A percentile compares a stretch with the other conserved stretches of the same genome.
Conservation (phyloP, 129 eudicot species). For the Artemisia annua region DNA sequence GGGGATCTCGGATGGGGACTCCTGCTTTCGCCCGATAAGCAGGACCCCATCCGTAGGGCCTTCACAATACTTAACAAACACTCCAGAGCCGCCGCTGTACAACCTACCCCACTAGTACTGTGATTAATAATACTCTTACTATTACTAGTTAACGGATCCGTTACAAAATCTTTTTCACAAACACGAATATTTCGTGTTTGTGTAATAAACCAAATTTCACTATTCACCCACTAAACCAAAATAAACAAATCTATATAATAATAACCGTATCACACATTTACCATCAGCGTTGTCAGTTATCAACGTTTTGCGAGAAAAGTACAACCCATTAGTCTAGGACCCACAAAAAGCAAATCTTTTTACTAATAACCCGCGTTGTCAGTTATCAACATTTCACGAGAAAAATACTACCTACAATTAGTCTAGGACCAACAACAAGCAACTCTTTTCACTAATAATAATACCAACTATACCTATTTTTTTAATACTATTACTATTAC, state of each 20-base stretch:
- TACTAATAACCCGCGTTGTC: no score
- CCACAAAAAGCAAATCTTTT: no score
- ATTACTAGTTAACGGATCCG: constrained; percentile 86
- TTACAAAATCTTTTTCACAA: constrained; percentile 38
- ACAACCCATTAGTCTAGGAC: no score
- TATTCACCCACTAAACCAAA: constrained; percentile 10
- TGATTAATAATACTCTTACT: constrained; percentile 17
- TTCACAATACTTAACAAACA: constrained; percentile 73
- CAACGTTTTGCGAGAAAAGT: no score
- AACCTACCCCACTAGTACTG: constrained; percentile 46
- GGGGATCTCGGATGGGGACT: constrained; percentile 81
- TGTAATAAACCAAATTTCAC: neutral
- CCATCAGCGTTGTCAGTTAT: no score
- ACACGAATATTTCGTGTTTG: constrained; percentile 35
- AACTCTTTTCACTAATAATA: no score
- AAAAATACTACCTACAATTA: no score
- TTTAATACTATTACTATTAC: constrained; percentile 41
- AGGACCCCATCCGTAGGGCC: constrained; percentile 99
- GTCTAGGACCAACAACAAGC: no score
- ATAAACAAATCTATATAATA: neutral
- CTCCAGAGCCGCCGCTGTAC: constrained; percentile 83
- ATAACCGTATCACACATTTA: no score
- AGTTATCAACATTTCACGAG: no score
- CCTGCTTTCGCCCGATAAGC: constrained; percentile 95
- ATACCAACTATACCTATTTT: no score